Evolutionary conservation across 306 rosid genomes (phyloP).

Genomic region (Acacia melanoxylon): DNA sequence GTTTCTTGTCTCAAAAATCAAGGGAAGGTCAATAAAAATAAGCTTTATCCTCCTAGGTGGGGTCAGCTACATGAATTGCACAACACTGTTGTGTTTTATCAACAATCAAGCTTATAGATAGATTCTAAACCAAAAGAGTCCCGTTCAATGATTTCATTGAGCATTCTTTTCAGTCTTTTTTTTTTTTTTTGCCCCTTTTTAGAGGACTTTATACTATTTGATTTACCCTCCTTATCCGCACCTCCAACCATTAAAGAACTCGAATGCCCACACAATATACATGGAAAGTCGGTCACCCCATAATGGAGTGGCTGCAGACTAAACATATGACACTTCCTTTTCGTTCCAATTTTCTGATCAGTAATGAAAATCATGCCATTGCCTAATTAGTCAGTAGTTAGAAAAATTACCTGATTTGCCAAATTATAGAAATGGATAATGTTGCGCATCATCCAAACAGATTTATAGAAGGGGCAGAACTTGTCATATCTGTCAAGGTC

Average conservation of each 20-base stretch:
- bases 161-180: too few species aligned
- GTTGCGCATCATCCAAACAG: slow-evolving; percentile 99
- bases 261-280: slow-evolving; percentile 8
- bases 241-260: neutral
- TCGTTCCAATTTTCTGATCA: neutral
- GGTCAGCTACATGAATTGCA: too few species aligned
- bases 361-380: slow-evolving; percentile 15
- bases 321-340: neutral
- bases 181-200: too few species aligned
- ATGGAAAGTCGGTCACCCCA: neutral
- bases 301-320: neutral
- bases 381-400: slow-evolving; percentile 6
- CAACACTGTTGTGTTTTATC: too few species aligned
- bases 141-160: too few species aligned
- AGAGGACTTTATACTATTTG: too few species aligned
- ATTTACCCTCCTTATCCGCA: too few species aligned
- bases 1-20: neutral
- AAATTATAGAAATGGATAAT: slow-evolving; percentile 95
- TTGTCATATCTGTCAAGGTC: slow-evolving; percentile 80
- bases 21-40: neutral
- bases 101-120: too few species aligned
- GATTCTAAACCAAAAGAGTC: too few species aligned
- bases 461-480: slow-evolving; percentile 98
- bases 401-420: slow-evolving; percentile 84
- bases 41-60: too few species aligned